Base-by-base conservation (phyloP, 163 green algal species). In the Volvox carteri region DNA sequence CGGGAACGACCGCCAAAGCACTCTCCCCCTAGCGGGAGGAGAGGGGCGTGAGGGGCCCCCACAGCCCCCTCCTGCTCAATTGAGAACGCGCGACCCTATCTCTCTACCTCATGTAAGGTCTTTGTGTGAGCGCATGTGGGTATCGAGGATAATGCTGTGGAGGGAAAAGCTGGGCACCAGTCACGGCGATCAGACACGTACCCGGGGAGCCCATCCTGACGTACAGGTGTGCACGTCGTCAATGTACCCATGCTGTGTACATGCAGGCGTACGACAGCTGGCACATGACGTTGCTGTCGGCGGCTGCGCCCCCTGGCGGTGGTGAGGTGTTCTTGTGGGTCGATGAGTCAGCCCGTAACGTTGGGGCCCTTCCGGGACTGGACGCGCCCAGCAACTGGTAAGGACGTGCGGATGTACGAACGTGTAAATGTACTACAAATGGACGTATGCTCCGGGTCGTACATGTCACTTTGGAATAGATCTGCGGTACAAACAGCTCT, bases 321-420 rank as follows among this genome's bases (percentile, higher is more conserved):
- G 84, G 84, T 30, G 54, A 76, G 52, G 72, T 68, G 54, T 89
- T 84, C 41, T n/a, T 89, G 39, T 89, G 72, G 72, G 84, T 89
- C 54, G 72, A 77, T n/a, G 84, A 89, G 84, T 14, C 11, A n/a
- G 84, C 84, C 8, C 70, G 72, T 25, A 89, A 89, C 70, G 54
- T 89, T 42, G 54, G 72, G 54, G 19, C 41, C 28, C 37, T 89
- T 48, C 41, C 28, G 54, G 72, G 72, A 25, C 37, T 42, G 37
- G 6, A 7, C 39, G 39, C 30, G 7, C 65, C 81, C 0, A 80
- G 33, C 33, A 56, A 80, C 46, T 46, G 81, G 81, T 87, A 28
- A 39, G 73, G n/a, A n/a, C n/a, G n/a, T n/a, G n/a, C n/a, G n/a
- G n/a, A n/a, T n/a, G n/a, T n/a, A n/a, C n/a, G n/a, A n/a, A n/a